phyloP scores from a whole-genome alignment of 371 early-diverging fungal species.

The Rhizopus sp. region DNA sequence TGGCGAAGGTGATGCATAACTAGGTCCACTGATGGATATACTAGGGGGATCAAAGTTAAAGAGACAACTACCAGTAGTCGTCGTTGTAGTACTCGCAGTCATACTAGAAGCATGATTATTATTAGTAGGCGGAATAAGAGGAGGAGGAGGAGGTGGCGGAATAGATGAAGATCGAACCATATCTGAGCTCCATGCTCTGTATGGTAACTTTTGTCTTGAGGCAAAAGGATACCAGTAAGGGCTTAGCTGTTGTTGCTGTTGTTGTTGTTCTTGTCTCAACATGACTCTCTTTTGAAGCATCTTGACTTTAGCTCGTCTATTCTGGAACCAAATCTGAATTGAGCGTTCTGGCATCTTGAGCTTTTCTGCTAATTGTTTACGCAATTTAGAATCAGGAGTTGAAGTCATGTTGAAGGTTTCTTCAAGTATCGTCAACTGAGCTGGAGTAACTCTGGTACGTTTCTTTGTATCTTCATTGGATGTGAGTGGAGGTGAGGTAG shows the following conservation, averaged over 20 bases:
- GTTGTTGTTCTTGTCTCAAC: constrained; percentile 50
- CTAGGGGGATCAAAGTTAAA: constrained; percentile 9
- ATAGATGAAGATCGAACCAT: constrained; percentile 16
- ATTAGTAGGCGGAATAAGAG: constrained; percentile 1
- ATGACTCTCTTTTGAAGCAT: constrained; percentile 58
- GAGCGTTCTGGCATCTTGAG: constrained; percentile 92
- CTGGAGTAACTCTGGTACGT: constrained; percentile 74
- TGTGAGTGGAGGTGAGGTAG: constrained; percentile 12
- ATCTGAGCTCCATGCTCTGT: constrained; percentile 52
- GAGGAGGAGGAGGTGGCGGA: constrained; percentile 24
- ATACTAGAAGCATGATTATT: neutral
- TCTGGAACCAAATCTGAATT: constrained; percentile 99
- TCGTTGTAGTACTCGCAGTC: too few relatives aligned
- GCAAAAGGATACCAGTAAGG: constrained; percentile 8
- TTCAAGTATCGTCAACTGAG: constrained; percentile 74
- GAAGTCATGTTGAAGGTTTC: constrained; percentile 70
- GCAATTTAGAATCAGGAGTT: constrained; percentile 78
- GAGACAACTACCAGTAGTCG: neutral
- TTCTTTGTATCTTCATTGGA: constrained; percentile 44
- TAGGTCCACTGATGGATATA: constrained; percentile 15
- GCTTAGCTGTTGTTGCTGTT: neutral
- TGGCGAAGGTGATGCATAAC: constrained; percentile 25
- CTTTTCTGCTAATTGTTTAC: constrained; percentile 83
- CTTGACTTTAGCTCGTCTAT: constrained; percentile 94
- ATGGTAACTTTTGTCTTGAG: constrained; percentile 18